Evolutionary conservation across 352 stramenopile species (phyloP), one percentile per base, ranked within the genome.

Genomic region (Globisporangium heterothallicum): DNA sequence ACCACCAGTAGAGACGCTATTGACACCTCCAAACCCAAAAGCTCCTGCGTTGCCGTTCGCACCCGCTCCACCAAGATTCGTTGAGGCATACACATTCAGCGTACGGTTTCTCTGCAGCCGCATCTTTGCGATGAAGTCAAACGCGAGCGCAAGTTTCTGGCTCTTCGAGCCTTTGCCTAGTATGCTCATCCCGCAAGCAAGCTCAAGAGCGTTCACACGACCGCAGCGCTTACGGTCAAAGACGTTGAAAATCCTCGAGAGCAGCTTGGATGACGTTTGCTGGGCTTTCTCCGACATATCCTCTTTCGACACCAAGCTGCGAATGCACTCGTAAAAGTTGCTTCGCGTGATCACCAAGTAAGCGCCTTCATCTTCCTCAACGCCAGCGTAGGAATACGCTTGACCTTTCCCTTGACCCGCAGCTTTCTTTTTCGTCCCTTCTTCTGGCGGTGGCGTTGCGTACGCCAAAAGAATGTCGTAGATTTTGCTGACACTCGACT

Each of bases 101-200:
- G 77, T 88, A n/a, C 78, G 77, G 32, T 83, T 67, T 7, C 82
- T 72, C 42, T 92, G 79, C 29, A 88, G 74, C 2, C 78, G 65
- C 76, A 95, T 84, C 54, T 88, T 89, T 9, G 78, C 84, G 59
- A 95, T 88, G 35, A 95, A 90, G 9, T 95, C 84, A 41, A 95
- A 95, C 5, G 83, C 82, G 40, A 88, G 70, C 8, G 79, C 82
- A 8, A 95, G 64, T 57, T 95, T 95, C 48, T 93, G 84, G 41
- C 78, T 91, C 49, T 95, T 95, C 2, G 80, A 88, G 6, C 84
- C 84, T 59, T 83, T 82, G 8, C 84, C 84, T 14, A 95, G 44
- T 44, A 95, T 93, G 49, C 79, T 93, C 52, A 95, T 61, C 3
- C 84, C 84, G 43, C 84, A 95, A 12, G 79, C 84, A n/a, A 95